Conservation (phyloP, 1,284 basidiomycete genomes). For the Microbotryum scabiosae region DNA sequence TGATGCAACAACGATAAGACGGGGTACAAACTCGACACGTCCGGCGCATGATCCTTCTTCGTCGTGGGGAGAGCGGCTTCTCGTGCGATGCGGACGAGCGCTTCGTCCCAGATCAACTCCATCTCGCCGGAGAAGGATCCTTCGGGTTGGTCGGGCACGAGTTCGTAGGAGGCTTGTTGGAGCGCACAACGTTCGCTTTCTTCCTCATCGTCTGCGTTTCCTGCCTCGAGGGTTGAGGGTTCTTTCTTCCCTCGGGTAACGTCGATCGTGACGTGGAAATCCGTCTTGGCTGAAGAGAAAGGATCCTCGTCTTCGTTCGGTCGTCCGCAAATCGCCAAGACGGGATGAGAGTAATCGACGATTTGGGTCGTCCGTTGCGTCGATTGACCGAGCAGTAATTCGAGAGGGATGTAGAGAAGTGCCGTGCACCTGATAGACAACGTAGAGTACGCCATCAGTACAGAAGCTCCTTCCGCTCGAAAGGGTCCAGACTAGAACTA, state of each 20-base stretch:
- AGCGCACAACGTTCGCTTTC: no score
- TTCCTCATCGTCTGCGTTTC: no score
- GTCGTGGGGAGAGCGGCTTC: slow-evolving; percentile 5
- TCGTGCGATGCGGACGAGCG: background rate
- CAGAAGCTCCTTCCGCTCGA: background rate
- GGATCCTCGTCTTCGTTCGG: background rate
- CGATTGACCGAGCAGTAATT: slow-evolving; percentile 5
- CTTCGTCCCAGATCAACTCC: no score
- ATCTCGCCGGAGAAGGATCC: no score
- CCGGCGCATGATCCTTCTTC: slow-evolving; percentile 13
- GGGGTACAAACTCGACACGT: slow-evolving; percentile 24
- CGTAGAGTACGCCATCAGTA: background rate
- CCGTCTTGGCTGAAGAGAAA: background rate
- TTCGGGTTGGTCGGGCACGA: no score
- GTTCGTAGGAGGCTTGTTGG: no score
- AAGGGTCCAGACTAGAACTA: background rate
- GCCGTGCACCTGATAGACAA: slow-evolving; percentile 13
- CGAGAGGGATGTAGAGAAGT: slow-evolving; percentile 26
- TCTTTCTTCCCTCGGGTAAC: background rate
- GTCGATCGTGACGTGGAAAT: slow-evolving; percentile 19
- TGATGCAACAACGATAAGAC: slow-evolving; percentile 28
- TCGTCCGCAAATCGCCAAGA: slow-evolving; percentile 25
- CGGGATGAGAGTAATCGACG: slow-evolving; percentile 23
- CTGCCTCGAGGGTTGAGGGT: no score
- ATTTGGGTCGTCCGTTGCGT: slow-evolving; percentile 1